Evolutionary conservation across 192 early-diverging fungal species (phyloP).

Genomic region (Coemansia sp.): DNA sequence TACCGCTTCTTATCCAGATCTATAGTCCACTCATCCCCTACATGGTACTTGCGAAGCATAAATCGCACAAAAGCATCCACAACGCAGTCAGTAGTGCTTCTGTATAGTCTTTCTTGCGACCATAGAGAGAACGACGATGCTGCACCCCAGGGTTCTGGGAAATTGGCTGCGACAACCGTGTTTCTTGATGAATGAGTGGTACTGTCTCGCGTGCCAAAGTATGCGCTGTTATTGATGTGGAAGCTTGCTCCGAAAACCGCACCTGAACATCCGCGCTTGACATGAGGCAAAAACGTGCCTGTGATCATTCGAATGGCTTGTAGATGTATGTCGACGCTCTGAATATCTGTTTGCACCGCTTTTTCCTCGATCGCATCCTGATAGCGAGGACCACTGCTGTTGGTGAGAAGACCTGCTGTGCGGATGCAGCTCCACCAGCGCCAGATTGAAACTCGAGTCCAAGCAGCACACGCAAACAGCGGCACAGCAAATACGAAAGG

Average conservation of each 20-base stretch:
- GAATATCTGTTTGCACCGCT: conserved; percentile 1
- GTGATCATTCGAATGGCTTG: conserved; percentile 13
- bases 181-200: neutral
- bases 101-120: conserved; percentile 10
- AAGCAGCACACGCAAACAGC: conserved; percentile 6
- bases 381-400: neutral
- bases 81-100: neutral
- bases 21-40: conserved; percentile 34
- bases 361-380: neutral
- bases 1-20: conserved; percentile 14
- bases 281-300: conserved; percentile 17
- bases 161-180: neutral
- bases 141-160: neutral
- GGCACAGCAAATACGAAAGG: conserved; percentile 13
- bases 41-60: conserved; percentile 21
- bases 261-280: neutral
- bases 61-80: conserved; percentile 10
- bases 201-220: neutral
- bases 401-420: conserved; percentile 7
- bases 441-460: conserved; percentile 22
- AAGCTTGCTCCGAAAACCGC: neutral
- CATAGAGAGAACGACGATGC: conserved; percentile 17
- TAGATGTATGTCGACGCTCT: neutral
- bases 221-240: neutral
- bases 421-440: conserved; percentile 29